phyloP scores from a whole-genome alignment of 2,329 filamentous ascomycete genomes.

The Ophiostoma ips region DNA sequence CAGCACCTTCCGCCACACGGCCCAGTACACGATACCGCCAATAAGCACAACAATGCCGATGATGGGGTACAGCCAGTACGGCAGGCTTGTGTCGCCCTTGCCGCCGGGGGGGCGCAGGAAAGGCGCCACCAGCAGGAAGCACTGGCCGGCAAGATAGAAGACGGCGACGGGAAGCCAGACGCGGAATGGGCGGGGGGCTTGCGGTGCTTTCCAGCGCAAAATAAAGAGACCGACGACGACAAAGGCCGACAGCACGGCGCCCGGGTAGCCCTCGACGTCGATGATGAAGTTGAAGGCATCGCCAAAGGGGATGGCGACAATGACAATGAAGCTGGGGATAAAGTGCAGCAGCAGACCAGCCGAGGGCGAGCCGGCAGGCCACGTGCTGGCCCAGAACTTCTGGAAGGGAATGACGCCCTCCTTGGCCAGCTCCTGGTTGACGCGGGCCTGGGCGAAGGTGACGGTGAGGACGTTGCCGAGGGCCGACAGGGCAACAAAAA shows the following conservation, averaged over 20 bases:
- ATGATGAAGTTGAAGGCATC: conserved; percentile 52
- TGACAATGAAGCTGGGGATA: conserved; percentile 47
- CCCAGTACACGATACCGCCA: conserved; percentile 23
- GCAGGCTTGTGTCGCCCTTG: conserved; percentile 22
- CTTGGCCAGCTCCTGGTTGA: conserved; percentile 55
- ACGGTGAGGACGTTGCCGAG: conserved; percentile 49
- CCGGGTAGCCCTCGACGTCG: conserved; percentile 26
- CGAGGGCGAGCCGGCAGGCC: conserved; percentile 52
- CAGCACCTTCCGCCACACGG: conserved; percentile 16
- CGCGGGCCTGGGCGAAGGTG: conserved; percentile 51
- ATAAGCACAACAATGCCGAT: conserved; percentile 27
- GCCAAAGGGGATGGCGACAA: conserved; percentile 15
- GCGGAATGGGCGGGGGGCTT: conserved; percentile 39
- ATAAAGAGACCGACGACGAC: conserved; percentile 29
- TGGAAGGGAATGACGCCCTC: conserved; percentile 52
- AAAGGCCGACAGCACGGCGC: conserved; percentile 41
- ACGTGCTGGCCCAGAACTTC: conserved; percentile 47
- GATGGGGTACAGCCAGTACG: conserved; percentile 30
- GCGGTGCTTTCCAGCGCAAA: conserved; percentile 22
- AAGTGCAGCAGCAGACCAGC: conserved; percentile 48
- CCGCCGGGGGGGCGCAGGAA: conserved; percentile 34
- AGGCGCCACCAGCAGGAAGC: conserved; percentile 27
- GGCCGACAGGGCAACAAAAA: conserved; percentile 46
- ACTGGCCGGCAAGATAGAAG: conserved; percentile 27
- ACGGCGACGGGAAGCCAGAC: conserved; percentile 38